These are phyloP conservation scores for Pholiota microspora DNA, from an alignment of 768 basidiomycete species.

Conservation along the genomic window DNA sequence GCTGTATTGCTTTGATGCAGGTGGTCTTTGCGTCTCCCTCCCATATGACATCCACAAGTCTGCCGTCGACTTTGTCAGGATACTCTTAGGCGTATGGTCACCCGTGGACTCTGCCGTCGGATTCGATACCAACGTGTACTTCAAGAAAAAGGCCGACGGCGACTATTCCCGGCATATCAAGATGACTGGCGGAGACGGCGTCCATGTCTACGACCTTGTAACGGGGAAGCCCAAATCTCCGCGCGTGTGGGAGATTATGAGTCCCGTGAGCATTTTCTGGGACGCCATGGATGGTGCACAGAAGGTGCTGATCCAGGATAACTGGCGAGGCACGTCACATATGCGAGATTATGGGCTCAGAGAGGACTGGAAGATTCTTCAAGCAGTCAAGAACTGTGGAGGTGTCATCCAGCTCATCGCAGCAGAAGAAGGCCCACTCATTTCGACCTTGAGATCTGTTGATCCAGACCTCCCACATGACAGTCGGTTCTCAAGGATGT, in stretches of 20 bases:
- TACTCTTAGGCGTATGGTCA: constrained; percentile 20
- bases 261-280: constrained; percentile 24
- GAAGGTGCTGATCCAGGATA: constrained; percentile 20
- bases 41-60: constrained; percentile 17
- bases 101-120: constrained; percentile 16
- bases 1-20: constrained; percentile 20
- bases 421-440: constrained; percentile 1
- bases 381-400: constrained; percentile 6
- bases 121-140: constrained; percentile 21
- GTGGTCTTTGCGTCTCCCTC: constrained; percentile 12
- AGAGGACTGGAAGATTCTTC: constrained; percentile 13
- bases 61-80: constrained; percentile 15
- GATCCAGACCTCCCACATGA: not conserved
- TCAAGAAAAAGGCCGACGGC: constrained; percentile 1
- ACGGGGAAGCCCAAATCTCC: constrained; percentile 6
- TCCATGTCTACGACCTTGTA: not conserved
- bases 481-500: no score
- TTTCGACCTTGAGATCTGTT: constrained; percentile 4
- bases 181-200: not conserved
- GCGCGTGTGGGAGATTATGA: constrained; percentile 15
- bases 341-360: no score
- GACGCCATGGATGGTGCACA: not conserved
- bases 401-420: constrained; percentile 19
- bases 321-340: constrained; percentile 15
- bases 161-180: not conserved